phyloP scores from a whole-genome alignment of 495 filamentous ascomycete species.

The Podospora bellae-mahoneyi region DNA sequence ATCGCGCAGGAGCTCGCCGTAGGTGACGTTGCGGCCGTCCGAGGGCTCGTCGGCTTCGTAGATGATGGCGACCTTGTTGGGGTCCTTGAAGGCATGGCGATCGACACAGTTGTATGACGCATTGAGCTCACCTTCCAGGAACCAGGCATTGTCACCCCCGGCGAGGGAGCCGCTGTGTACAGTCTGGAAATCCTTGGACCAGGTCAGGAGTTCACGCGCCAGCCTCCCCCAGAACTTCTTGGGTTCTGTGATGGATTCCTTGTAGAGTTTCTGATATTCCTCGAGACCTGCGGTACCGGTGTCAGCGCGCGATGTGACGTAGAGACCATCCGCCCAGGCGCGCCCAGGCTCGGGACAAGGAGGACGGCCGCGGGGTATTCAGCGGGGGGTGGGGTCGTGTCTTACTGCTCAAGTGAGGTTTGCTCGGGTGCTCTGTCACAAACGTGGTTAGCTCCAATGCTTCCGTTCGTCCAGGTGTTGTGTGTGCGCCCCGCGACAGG shows the following conservation, averaged over 20 bases:
- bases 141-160: constrained; percentile 90
- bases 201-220: constrained; percentile 86
- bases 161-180: constrained; percentile 73
- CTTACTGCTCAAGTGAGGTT: constrained; percentile 54
- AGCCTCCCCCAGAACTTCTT: constrained; percentile 84
- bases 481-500: constrained; percentile 23
- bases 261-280: constrained; percentile 89
- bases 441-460: constrained; percentile 32
- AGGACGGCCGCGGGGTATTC: constrained; percentile 2
- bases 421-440: constrained; percentile 54
- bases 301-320: constrained; percentile 23
- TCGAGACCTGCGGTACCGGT: constrained; percentile 52
- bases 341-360: neutral
- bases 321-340: constrained; percentile 1
- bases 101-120: constrained; percentile 98
- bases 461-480: constrained; percentile 29
- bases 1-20: constrained; percentile 88
- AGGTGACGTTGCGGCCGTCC: constrained; percentile 86
- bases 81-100: constrained; percentile 89
- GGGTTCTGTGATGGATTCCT: constrained; percentile 90
- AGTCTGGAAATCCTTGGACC: constrained; percentile 89
- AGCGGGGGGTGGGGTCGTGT: constrained; percentile 7
- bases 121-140: constrained; percentile 88
- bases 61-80: constrained; percentile 90
- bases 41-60: constrained; percentile 94